Conservation (phyloP, 228 moss, liverwort and hornwort species). For the Sphagnum fallax region DNA sequence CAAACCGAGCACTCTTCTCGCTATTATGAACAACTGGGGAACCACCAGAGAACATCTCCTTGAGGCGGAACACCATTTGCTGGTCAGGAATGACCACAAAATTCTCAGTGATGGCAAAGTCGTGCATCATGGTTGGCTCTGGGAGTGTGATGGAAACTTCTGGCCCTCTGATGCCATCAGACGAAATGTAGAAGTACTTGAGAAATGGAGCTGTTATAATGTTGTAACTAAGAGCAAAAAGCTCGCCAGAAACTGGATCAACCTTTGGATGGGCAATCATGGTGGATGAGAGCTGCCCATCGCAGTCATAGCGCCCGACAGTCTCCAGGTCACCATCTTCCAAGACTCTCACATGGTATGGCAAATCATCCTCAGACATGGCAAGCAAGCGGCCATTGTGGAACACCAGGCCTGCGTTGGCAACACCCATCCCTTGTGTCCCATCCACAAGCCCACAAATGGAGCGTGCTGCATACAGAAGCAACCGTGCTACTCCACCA, state of each 20-base stretch:
- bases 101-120: slow-evolving; percentile 83
- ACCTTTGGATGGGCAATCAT: slow-evolving; percentile 66
- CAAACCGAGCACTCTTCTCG: slow-evolving; percentile 63
- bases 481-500: slow-evolving; percentile 37
- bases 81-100: slow-evolving; percentile 93
- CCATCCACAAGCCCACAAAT: slow-evolving; percentile 41
- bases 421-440: slow-evolving; percentile 56
- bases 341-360: slow-evolving; percentile 48
- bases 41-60: slow-evolving; percentile 75
- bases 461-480: slow-evolving; percentile 21
- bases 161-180: slow-evolving; percentile 52
- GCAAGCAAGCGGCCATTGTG: slow-evolving; percentile 45
- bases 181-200: slow-evolving; percentile 48
- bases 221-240: slow-evolving; percentile 48
- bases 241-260: slow-evolving; percentile 33
- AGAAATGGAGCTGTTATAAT: slow-evolving; percentile 44
- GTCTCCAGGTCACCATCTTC: slow-evolving; percentile 38
- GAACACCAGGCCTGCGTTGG: slow-evolving; percentile 49
- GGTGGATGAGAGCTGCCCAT: slow-evolving; percentile 45
- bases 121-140: slow-evolving; percentile 90
- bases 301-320: slow-evolving; percentile 40
- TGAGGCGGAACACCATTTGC: slow-evolving; percentile 73
- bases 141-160: slow-evolving; percentile 67
- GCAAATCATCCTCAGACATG: slow-evolving; percentile 56
- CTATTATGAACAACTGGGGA: slow-evolving; percentile 72